Percentiles rank a stretch among this genome's conserved stretches.
Evolutionary conservation across 176 grass and related monocot genomes (phyloP).

Genomic region (Lolium rigidum): DNA sequence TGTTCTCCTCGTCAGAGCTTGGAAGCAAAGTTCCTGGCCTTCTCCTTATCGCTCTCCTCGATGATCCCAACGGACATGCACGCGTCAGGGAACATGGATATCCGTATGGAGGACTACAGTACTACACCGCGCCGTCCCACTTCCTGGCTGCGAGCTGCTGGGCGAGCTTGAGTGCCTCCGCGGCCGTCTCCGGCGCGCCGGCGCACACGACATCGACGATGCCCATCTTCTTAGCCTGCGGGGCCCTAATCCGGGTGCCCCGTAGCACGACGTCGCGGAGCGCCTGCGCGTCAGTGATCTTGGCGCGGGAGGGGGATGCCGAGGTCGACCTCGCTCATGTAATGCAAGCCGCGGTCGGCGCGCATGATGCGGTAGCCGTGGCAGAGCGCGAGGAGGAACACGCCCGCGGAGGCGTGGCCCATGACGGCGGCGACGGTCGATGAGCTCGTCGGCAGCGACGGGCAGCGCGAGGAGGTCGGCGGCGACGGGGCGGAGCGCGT

Average conservation of each 20-base stretch:
- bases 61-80: constrained; percentile 55
- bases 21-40: too few relatives aligned
- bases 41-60: not conserved
- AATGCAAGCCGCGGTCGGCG: constrained; percentile 83
- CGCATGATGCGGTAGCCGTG: constrained; percentile 92
- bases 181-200: constrained; percentile 54
- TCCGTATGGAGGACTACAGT: constrained; percentile 69
- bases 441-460: constrained; percentile 46
- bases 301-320: constrained; percentile 69
- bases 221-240: constrained; percentile 65
- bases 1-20: too few relatives aligned
- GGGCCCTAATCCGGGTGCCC: constrained; percentile 55
- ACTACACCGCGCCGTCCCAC: constrained; percentile 72
- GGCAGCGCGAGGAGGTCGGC: constrained; percentile 68
- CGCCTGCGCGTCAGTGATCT: constrained; percentile 63
- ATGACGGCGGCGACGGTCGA: constrained; percentile 77
- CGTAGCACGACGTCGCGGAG: constrained; percentile 65
- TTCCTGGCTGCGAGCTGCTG: constrained; percentile 80
- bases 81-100: constrained; percentile 57
- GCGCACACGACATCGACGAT: constrained; percentile 68
- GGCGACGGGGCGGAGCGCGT: constrained; percentile 52
- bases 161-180: constrained; percentile 74
- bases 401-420: constrained; percentile 65
- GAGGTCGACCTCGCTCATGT: constrained; percentile 97
- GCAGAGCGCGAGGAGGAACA: constrained; percentile 67